phyloP scores from a whole-genome alignment of 495 filamentous ascomycete genomes.

The Bathelium albidoporum region DNA sequence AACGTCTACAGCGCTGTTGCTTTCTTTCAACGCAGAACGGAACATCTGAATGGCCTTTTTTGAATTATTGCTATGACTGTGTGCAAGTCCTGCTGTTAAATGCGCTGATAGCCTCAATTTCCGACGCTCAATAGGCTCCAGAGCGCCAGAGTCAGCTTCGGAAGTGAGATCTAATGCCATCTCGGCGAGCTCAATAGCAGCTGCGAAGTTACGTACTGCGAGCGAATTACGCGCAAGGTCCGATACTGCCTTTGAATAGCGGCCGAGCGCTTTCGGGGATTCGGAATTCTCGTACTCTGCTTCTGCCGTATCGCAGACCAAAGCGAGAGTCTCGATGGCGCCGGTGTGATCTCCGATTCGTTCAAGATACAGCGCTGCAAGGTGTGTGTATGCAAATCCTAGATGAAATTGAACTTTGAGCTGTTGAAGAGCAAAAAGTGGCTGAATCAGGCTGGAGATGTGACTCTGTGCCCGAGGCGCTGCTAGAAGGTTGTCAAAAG shows the following conservation, averaged over 20 bases:
- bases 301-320: slow-evolving; percentile 59
- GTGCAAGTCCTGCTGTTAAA: slow-evolving; percentile 72
- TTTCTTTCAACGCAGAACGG: slow-evolving; percentile 70
- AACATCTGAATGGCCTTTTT: slow-evolving; percentile 67
- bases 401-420: slow-evolving; percentile 55
- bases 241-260: slow-evolving; percentile 73
- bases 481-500: slow-evolving; percentile 65
- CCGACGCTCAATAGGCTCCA: slow-evolving; percentile 42
- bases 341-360: slow-evolving; percentile 55
- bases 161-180: slow-evolving; percentile 28
- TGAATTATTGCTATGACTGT: slow-evolving; percentile 56
- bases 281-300: slow-evolving; percentile 75
- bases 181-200: slow-evolving; percentile 53
- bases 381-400: slow-evolving; percentile 62
- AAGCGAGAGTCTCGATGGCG: slow-evolving; percentile 55
- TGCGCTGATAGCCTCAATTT: slow-evolving; percentile 73
- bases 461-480: slow-evolving; percentile 47
- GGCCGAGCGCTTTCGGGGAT: slow-evolving; percentile 56
- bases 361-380: slow-evolving; percentile 71
- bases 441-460: slow-evolving; percentile 53
- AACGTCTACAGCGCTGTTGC: slow-evolving; percentile 66
- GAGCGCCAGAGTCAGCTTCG: slow-evolving; percentile 42
- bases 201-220: slow-evolving; percentile 49
- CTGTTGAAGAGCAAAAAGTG: slow-evolving; percentile 81
- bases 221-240: slow-evolving; percentile 75